Evolutionary conservation across 2,329 filamentous ascomycete genomes (phyloP).

Genomic region (Cordyceps pruinosa): DNA sequence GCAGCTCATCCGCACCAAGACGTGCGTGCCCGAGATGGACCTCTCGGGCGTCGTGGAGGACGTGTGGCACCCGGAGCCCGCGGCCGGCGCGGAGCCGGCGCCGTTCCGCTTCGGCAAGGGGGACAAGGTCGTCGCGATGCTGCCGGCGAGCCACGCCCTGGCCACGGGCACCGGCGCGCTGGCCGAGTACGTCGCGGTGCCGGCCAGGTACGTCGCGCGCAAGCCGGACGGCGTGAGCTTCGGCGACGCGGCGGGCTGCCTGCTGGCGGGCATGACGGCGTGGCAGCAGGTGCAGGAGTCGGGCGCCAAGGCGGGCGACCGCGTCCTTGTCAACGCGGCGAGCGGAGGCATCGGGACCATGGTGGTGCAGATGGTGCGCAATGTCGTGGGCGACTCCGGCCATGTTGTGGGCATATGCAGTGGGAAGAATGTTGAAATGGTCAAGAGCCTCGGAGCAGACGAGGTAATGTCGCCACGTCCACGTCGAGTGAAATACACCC

Average conservation of each 20-base stretch:
- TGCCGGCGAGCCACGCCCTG: constrained; percentile 27
- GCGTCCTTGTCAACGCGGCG: constrained; percentile 43
- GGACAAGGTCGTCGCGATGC: constrained; percentile 31
- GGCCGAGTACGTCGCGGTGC: constrained; percentile 32
- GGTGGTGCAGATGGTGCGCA: constrained; percentile 36
- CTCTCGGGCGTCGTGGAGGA: constrained; percentile 34
- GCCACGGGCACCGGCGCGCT: constrained; percentile 32
- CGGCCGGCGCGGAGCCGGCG: neutral
- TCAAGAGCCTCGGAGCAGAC: constrained; percentile 40
- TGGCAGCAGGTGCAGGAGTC: constrained; percentile 32
- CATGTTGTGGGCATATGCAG: constrained; percentile 43
- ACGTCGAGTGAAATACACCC: too few relatives aligned
- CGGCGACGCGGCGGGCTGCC: constrained; percentile 30
- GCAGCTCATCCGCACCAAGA: constrained; percentile 27
- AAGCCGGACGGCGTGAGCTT: constrained; percentile 25
- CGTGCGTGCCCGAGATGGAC: constrained; percentile 36
- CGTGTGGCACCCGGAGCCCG: constrained; percentile 24
- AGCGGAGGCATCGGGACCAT: constrained; percentile 44
- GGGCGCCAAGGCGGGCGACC: constrained; percentile 29
- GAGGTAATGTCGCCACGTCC: constrained; percentile 31
- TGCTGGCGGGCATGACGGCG: constrained; percentile 34
- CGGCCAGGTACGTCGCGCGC: constrained; percentile 25
- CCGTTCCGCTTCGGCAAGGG: constrained; percentile 23
- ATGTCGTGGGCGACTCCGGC: constrained; percentile 32
- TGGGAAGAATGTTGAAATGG: constrained; percentile 37